phyloP scores from a whole-genome alignment of 768 basidiomycete species.

The Tulasnella sp. region DNA sequence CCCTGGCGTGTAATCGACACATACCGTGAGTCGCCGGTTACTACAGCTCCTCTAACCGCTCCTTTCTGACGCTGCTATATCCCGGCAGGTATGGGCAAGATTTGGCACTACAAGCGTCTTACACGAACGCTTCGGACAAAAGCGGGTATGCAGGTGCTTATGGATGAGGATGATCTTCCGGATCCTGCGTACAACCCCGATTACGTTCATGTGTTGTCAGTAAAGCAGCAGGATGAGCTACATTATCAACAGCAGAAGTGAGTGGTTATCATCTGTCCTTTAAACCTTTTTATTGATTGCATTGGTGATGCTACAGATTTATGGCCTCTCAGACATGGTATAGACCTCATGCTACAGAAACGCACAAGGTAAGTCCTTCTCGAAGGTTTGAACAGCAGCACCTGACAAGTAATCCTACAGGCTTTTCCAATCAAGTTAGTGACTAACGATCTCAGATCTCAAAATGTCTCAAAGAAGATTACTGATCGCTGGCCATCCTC shows the following conservation, averaged over 20 bases:
- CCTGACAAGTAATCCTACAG: constrained; percentile 26
- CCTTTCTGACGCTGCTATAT: neutral
- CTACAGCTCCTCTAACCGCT: neutral
- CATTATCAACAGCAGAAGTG: constrained; percentile 31
- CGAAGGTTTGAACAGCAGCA: neutral
- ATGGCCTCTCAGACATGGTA: constrained; percentile 74
- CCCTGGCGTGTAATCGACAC: constrained; percentile 68
- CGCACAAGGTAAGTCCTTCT: constrained; percentile 30
- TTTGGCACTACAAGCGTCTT: constrained; percentile 60
- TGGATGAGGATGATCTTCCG: constrained; percentile 68
- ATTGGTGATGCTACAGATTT: constrained; percentile 38
- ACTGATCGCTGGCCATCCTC: neutral
- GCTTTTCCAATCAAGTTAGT: constrained; percentile 59
- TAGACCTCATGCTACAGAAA: constrained; percentile 70
- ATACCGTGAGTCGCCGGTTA: constrained; percentile 39
- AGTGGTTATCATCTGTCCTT: too few species aligned
- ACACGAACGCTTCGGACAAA: constrained; percentile 47
- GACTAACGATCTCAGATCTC: constrained; percentile 27
- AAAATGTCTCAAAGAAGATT: neutral
- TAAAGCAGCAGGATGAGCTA: constrained; percentile 50
- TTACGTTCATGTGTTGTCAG: constrained; percentile 58
- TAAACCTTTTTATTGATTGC: too few species aligned
- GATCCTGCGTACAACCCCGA: constrained; percentile 63
- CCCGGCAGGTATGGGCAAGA: constrained; percentile 50
- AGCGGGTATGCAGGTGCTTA: constrained; percentile 55